phyloP scores from a whole-genome alignment of 495 filamentous ascomycete species.

The Melanomma pulvis-pyrius region DNA sequence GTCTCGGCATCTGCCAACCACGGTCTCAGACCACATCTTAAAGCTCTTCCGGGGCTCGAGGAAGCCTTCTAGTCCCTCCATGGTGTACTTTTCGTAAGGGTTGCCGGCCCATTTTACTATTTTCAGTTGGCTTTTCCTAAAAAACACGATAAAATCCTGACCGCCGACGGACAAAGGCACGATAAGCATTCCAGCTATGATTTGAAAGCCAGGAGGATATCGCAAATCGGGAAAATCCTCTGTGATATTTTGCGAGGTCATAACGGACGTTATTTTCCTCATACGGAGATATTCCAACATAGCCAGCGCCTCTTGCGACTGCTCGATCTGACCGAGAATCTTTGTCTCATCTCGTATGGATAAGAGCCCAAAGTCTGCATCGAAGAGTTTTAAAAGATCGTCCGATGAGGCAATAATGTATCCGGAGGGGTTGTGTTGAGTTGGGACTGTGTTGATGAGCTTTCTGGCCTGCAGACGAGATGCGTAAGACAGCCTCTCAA shows the following conservation, averaged over 20 bases:
- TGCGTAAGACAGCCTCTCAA: constrained; percentile 86
- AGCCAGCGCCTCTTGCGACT: constrained; percentile 82
- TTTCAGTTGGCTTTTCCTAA: constrained; percentile 74
- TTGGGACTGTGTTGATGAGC: constrained; percentile 77
- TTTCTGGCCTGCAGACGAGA: constrained; percentile 81
- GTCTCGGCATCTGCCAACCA: constrained; percentile 73
- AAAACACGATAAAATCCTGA: constrained; percentile 88
- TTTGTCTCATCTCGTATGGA: constrained; percentile 89
- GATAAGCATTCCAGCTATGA: constrained; percentile 80
- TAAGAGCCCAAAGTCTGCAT: constrained; percentile 85
- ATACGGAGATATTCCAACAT: constrained; percentile 85
- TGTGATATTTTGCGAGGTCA: constrained; percentile 74
- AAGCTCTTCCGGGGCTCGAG: constrained; percentile 79
- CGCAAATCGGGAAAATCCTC: constrained; percentile 82
- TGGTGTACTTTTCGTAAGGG: constrained; percentile 78
- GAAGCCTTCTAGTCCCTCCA: constrained; percentile 67
- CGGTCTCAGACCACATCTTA: constrained; percentile 73
- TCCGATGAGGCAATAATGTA: constrained; percentile 93
- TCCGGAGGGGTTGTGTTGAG: constrained; percentile 80
- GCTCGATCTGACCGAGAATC: constrained; percentile 72
- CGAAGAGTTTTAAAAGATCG: constrained; percentile 81
- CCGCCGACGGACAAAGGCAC: constrained; percentile 80
- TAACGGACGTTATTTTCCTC: constrained; percentile 73
- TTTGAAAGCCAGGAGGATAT: constrained; percentile 77
- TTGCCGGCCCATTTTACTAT: constrained; percentile 94